Percentiles rank a stretch among this genome's conserved stretches.
These are phyloP conservation scores for Pythium angustatum DNA, from an alignment of 352 stramenopile genomes.

Conservation along the genomic window DNA sequence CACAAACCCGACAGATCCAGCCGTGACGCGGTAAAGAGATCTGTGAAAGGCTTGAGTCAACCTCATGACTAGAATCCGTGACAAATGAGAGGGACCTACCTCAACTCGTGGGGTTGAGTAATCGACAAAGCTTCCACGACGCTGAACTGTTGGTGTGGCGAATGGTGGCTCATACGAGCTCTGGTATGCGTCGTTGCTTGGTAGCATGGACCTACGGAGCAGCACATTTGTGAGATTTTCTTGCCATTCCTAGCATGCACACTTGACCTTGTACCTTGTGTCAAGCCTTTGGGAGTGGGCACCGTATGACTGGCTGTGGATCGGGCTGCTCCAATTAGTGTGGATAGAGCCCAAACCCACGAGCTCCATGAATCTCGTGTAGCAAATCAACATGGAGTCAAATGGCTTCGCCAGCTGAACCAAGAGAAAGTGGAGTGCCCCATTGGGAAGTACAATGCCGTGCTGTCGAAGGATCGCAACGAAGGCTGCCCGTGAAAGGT, in stretches of 20 bases:
- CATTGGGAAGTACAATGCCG: conserved; percentile 38
- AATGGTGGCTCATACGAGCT: conserved; percentile 34
- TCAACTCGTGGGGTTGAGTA: conserved; percentile 35
- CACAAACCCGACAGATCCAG: conserved; percentile 69
- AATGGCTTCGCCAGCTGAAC: conserved; percentile 48
- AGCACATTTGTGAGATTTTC: background rate
- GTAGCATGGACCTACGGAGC: conserved; percentile 10
- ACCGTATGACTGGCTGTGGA: conserved; percentile 8
- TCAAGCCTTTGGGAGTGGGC: conserved; percentile 5
- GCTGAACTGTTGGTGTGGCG: conserved; percentile 35
- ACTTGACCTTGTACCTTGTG: background rate
- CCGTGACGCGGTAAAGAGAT: conserved; percentile 39
- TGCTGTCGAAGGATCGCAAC: conserved; percentile 41
- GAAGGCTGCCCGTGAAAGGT: conserved; percentile 42
- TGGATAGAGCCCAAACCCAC: conserved; percentile 33
- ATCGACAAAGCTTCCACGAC: conserved; percentile 35
- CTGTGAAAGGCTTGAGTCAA: background rate
- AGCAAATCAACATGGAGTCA: conserved; percentile 55
- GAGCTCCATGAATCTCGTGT: conserved; percentile 59
- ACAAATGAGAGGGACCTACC: background rate
- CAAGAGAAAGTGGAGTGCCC: conserved; percentile 52
- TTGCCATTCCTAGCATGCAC: background rate
- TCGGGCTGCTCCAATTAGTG: conserved; percentile 18
- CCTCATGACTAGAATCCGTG: background rate
- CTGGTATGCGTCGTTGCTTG: conserved; percentile 22